A percentile compares a stretch with the other conserved stretches of the same genome.
These are phyloP conservation scores for Kodamaea nitidulidarum DNA, from an alignment of 805 yeast species.

Conservation along the genomic window DNA sequence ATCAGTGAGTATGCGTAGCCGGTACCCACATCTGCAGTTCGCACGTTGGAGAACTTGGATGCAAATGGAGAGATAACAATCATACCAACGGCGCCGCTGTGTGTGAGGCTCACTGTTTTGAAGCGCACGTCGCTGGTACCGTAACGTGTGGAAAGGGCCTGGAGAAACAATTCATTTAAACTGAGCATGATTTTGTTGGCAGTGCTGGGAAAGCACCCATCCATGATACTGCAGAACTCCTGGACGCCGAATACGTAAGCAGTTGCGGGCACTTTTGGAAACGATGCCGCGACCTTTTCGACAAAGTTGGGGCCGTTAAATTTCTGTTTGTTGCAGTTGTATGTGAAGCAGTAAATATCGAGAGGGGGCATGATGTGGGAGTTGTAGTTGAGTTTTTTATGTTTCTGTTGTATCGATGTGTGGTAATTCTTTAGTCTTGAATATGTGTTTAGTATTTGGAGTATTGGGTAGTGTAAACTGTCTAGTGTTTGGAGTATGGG, in stretches of 20 bases:
- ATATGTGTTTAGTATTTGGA: too few species aligned
- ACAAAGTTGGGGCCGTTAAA: conserved; percentile 32
- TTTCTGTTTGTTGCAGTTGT: conserved; percentile 51
- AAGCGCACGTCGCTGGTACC: conserved; percentile 28
- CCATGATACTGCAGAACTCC: conserved; percentile 55
- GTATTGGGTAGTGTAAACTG: too few species aligned
- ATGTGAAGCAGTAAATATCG: conserved; percentile 40
- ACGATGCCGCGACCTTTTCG: conserved; percentile 21
- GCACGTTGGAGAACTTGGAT: conserved; percentile 26
- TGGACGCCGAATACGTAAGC: conserved; percentile 63
- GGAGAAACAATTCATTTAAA: conserved; percentile 32
- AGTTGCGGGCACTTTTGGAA: conserved; percentile 37
- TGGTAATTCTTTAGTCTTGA: background rate
- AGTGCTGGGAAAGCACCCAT: conserved; percentile 42
- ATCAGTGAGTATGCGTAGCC: conserved; percentile 61
- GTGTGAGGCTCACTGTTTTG: conserved; percentile 39
- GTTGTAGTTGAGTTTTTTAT: background rate
- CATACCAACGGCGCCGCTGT: conserved; percentile 57
- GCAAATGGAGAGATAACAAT: conserved; percentile 45
- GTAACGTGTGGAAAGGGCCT: conserved; percentile 33
- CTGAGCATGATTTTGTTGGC: conserved; percentile 36
- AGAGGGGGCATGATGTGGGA: background rate
- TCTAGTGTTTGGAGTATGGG: too few species aligned
- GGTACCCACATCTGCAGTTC: conserved; percentile 38
- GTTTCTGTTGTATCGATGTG: background rate